phyloP scores from a whole-genome alignment of 2,329 filamentous ascomycete genomes.

The Microthyrium microscopicum region DNA sequence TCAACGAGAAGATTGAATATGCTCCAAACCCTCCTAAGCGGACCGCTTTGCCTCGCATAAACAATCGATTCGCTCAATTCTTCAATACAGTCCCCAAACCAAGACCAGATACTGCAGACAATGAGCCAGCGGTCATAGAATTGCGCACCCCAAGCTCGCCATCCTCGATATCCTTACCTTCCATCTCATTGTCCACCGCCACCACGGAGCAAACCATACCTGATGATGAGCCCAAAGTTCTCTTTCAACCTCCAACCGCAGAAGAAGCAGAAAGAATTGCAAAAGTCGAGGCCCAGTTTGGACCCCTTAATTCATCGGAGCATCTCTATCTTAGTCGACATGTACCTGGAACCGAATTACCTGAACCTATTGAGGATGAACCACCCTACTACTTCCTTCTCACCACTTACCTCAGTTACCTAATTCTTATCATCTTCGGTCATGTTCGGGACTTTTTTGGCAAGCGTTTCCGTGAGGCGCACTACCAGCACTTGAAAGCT shows the following conservation, averaged over 20 bases:
- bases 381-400: conserved; percentile 93
- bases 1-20: too few species aligned
- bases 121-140: too few species aligned
- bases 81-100: too few species aligned
- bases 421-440: conserved; percentile 87
- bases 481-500: conserved; percentile 69
- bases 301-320: conserved; percentile 59
- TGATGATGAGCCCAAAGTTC: conserved; percentile 57
- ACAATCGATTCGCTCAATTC: too few species aligned
- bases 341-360: conserved; percentile 67
- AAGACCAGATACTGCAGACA: too few species aligned
- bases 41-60: too few species aligned
- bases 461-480: conserved; percentile 77
- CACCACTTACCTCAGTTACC: conserved; percentile 96
- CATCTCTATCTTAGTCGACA: conserved; percentile 82
- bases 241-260: conserved; percentile 78
- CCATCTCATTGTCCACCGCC: conserved; percentile 80
- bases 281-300: conserved; percentile 78
- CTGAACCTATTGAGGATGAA: conserved; percentile 78
- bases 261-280: conserved; percentile 63
- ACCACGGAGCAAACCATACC: too few species aligned
- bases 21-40: too few species aligned
- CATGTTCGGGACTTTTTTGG: conserved; percentile 96
- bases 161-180: conserved; percentile 64
- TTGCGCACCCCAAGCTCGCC: too few species aligned